Evolutionary conservation across 305 asterid species (phyloP), one percentile per base, ranked within the genome.

Genomic region (Solanum hybrid): DNA sequence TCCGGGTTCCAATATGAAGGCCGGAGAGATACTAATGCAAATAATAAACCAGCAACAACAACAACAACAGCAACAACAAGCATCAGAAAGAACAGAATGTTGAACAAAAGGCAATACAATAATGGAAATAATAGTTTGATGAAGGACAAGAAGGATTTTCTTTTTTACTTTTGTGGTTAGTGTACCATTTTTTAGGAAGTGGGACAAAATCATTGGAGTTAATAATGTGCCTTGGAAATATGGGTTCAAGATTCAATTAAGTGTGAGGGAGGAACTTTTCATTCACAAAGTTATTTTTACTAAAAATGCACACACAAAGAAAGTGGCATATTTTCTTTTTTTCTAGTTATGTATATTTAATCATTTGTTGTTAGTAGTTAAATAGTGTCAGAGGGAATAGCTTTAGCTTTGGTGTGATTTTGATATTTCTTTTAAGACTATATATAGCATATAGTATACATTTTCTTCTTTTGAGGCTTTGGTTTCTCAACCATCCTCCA

Each of bases 21-120:
- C 98, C 0, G 98, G 94, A 90, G 94, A 94, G 27, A 93, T 94
- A 87, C 89, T 95, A 36, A 92, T 95, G 97, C 95, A 95, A 91
- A 93, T 94, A 95, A 92, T 92, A 91, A 92, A 92, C 89, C 96
- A 92, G 75, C 92, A 92, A 4, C 93, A 91, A 5, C 94, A 92
- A 77, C 93, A 88, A 32, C 92, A 40, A 40, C 56, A 92, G 56
- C 92, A 91, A 10, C 72, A 64, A 64, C 0, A 7, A 60, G 26
- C 71, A 1, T 20, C 24, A 60, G 71, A 60, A 60, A 7, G 71
- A 60, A 20, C 71, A 20, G 71, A 60, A 60, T 60, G 71, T 60
- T 60, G 71, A 60, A 60, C 71, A 60, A 20, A 60, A 60, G 26
- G 11, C 71, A 20, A 60, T 22, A 60, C 24, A 7, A 20, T 60